Conservation (phyloP, 257 asterid species). For the Ligustrum vulgare region DNA sequence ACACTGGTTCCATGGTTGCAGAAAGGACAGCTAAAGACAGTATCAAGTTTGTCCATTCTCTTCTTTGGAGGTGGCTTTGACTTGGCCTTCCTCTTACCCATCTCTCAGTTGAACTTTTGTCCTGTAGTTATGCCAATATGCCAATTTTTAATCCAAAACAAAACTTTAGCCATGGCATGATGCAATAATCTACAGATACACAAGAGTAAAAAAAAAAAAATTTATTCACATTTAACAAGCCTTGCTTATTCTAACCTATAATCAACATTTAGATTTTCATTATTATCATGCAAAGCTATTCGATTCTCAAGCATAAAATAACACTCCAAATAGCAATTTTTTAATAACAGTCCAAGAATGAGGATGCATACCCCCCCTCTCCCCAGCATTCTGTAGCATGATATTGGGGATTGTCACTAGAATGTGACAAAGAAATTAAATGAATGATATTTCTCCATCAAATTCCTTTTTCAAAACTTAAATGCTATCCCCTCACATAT, state of each 20-base stretch:
- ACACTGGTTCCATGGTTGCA: conserved; percentile 92
- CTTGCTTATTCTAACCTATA: not conserved
- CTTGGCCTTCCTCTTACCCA: conserved; percentile 97
- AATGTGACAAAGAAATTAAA: too few species aligned
- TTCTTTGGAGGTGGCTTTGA: conserved; percentile 93
- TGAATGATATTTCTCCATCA: too few species aligned
- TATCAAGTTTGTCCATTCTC: conserved; percentile 92
- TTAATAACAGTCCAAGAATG: too few species aligned
- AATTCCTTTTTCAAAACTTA: too few species aligned
- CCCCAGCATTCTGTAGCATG: too few species aligned
- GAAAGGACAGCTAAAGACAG: conserved; percentile 93
- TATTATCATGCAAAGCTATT: too few species aligned
- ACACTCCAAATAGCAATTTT: too few species aligned
- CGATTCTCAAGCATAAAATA: too few species aligned
- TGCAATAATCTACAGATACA: not conserved
- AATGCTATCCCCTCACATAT: too few species aligned
- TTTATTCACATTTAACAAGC: not conserved
- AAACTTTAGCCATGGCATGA: not conserved
- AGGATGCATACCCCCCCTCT: too few species aligned
- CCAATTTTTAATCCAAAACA: not conserved
- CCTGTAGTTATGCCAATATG: not conserved
- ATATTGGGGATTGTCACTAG: too few species aligned
- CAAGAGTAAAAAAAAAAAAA: not conserved
- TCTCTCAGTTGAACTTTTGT: conserved; percentile 25
- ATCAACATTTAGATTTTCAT: too few species aligned